These are phyloP conservation scores for Mycosphaerelloides madeirae DNA, from an alignment of 2,329 filamentous ascomycete genomes.

Conservation along the genomic window DNA sequence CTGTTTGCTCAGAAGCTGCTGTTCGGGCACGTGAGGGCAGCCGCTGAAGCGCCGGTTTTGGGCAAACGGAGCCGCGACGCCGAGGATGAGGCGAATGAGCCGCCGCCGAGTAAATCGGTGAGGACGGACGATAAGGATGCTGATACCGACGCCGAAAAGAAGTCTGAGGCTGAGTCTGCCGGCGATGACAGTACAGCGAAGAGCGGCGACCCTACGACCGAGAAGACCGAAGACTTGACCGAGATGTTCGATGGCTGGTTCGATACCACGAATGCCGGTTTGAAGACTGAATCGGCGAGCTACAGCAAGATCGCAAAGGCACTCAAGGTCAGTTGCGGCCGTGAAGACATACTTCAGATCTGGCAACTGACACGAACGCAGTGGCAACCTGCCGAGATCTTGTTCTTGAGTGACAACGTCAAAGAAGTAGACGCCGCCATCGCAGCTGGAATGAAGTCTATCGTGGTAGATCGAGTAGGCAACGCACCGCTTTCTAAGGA, in stretches of 20 bases:
- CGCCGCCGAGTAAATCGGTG: conserved; percentile 10
- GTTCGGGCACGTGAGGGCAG: conserved; percentile 54
- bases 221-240: conserved; percentile 54
- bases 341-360: neutral
- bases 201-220: neutral
- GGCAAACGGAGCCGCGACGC: conserved; percentile 15
- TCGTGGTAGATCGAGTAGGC: conserved; percentile 57
- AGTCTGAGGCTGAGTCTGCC: conserved; percentile 2
- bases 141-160: conserved; percentile 6
- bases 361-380: conserved; percentile 26
- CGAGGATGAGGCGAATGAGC: conserved; percentile 15
- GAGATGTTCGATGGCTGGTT: conserved; percentile 63
- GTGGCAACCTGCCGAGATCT: conserved; percentile 50
- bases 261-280: conserved; percentile 75
- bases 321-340: conserved; percentile 30
- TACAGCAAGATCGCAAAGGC: conserved; percentile 61
- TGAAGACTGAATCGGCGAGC: conserved; percentile 63
- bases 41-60: conserved; percentile 10
- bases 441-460: conserved; percentile 38
- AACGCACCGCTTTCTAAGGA: conserved; percentile 58
- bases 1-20: conserved; percentile 76
- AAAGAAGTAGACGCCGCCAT: conserved; percentile 48
- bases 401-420: conserved; percentile 80
- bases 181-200: conserved; percentile 1
- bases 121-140: neutral